Evolutionary conservation across 2,329 filamentous ascomycete genomes (phyloP).

Genomic region (Neocucurbitaria cava): DNA sequence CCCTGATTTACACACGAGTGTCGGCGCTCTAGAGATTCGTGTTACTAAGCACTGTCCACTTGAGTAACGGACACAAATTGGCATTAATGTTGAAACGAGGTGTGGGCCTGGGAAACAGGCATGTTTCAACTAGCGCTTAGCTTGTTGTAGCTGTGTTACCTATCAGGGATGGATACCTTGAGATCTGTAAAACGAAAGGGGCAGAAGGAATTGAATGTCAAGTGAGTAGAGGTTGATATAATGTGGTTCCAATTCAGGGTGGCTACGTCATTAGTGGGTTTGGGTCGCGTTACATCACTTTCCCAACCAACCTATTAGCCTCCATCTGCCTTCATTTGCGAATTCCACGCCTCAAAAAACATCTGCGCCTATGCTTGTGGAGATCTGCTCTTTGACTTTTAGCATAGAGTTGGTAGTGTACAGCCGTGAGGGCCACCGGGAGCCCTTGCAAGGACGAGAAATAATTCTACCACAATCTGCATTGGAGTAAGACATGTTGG

Average conservation of each 20-base stretch:
- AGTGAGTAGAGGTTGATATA: background rate
- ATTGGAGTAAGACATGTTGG: background rate
- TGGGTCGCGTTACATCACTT: background rate
- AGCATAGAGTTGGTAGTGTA: background rate
- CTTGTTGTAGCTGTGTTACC: too few species aligned
- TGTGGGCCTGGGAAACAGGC: background rate
- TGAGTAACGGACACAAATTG: background rate
- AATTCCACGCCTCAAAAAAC: background rate
- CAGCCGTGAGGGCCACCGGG: background rate
- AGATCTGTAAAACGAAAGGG: too few species aligned
- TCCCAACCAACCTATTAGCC: background rate
- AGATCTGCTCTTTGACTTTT: too few species aligned
- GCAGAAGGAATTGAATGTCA: too few species aligned
- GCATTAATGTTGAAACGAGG: constrained; percentile 3
- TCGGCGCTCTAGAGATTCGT: too few species aligned
- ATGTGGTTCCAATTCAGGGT: background rate
- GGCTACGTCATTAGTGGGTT: background rate
- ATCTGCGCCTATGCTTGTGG: too few species aligned
- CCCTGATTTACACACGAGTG: background rate
- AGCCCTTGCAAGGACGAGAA: background rate
- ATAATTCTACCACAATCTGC: background rate
- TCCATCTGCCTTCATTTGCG: background rate
- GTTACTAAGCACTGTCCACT: background rate
- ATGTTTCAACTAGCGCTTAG: too few species aligned
- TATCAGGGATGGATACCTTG: too few species aligned